These are phyloP conservation scores for Intubia oerlemansii DNA, from an alignment of 2,329 filamentous ascomycete genomes.

Conservation along the genomic window DNA sequence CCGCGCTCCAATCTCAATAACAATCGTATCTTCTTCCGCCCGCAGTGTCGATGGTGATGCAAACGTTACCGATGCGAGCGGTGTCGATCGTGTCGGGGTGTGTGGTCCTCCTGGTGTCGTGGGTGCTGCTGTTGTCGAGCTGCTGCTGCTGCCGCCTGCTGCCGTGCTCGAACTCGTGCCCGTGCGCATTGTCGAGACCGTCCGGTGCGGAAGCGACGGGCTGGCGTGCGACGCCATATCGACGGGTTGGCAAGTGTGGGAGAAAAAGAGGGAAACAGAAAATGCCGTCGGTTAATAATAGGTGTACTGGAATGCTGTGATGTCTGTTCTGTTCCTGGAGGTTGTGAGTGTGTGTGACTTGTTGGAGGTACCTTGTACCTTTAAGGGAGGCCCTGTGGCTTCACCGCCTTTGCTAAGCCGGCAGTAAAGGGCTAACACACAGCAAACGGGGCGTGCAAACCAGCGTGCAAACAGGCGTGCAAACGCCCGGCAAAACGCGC, in stretches of 20 bases:
- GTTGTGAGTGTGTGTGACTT: too few relatives aligned
- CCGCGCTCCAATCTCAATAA: conserved; percentile 67
- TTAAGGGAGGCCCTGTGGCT: neutral
- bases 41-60: conserved; percentile 39
- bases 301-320: too few relatives aligned
- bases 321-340: too few relatives aligned
- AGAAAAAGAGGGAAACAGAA: neutral
- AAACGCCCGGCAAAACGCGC: too few relatives aligned
- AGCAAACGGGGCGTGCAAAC: neutral
- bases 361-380: too few relatives aligned
- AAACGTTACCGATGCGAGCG: conserved; percentile 23
- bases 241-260: neutral
- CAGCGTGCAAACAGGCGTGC: too few relatives aligned
- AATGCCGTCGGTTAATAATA: neutral
- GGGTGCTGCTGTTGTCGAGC: conserved; percentile 7
- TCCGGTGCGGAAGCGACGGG: conserved; percentile 30
- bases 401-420: conserved; percentile 6
- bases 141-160: neutral
- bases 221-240: conserved; percentile 23
- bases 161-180: conserved; percentile 10
- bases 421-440: conserved; percentile 1
- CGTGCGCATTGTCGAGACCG: conserved; percentile 33
- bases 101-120: conserved; percentile 23
- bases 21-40: conserved; percentile 63
- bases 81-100: conserved; percentile 33